phyloP scores from a whole-genome alignment of 306 rosid species.

The Dalbergia cultrata region DNA sequence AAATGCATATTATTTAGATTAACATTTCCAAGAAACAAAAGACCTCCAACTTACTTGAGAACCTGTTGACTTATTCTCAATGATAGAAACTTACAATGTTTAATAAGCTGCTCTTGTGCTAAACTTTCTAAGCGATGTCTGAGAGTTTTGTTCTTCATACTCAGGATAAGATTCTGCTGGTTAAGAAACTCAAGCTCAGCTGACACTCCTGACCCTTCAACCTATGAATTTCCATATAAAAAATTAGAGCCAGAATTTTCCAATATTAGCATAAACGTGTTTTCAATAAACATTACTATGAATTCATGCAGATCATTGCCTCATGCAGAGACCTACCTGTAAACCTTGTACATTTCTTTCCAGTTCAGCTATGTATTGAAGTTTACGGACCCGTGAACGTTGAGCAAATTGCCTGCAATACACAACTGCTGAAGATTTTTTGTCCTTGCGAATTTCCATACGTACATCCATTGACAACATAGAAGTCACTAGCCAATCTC shows the following conservation, averaged over 20 bases:
- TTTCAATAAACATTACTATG: conserved; percentile 31
- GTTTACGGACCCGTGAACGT: conserved; percentile 97
- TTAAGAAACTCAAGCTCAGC: conserved; percentile 96
- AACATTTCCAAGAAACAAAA: conserved; percentile 25
- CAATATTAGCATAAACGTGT: not conserved
- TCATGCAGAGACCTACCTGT: conserved; percentile 71
- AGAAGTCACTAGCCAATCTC: not conserved
- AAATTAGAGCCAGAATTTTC: conserved; percentile 41
- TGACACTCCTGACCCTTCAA: conserved; percentile 91
- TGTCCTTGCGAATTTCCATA: not conserved
- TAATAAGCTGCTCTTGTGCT: conserved; percentile 95
- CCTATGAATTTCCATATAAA: conserved; percentile 59
- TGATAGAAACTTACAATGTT: conserved; percentile 73
- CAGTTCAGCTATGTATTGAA: conserved; percentile 97
- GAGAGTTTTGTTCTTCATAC: conserved; percentile 98
- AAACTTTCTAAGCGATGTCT: conserved; percentile 92
- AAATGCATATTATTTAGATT: conserved; percentile 15
- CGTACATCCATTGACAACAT: conserved; percentile 1
- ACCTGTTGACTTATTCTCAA: conserved; percentile 10
- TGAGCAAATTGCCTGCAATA: conserved; percentile 96
- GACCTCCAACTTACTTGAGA: conserved; percentile 10
- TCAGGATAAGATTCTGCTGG: conserved; percentile 88
- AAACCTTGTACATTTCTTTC: conserved; percentile 95
- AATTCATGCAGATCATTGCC: conserved; percentile 25
- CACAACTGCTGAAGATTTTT: conserved; percentile 40